Base-by-base conservation (phyloP, 371 early-diverging fungal genomes). In the Mucor circinelloides region DNA sequence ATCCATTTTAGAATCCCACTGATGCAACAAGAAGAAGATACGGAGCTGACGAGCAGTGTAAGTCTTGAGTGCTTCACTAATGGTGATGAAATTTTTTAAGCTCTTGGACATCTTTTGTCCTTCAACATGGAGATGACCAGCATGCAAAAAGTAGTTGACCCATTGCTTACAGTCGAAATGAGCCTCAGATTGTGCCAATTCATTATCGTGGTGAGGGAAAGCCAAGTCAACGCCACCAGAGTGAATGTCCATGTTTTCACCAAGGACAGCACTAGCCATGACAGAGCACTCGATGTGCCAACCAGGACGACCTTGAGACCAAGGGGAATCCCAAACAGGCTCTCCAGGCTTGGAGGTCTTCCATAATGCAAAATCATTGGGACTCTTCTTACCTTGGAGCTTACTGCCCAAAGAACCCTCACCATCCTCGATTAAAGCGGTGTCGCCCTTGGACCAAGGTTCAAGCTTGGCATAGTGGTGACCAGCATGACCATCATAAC, bases 271-370 rank as follows among this genome's bases (percentile, higher is more conserved):
- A 70, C 94, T 86, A 8, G 99, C 98, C 99, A 99, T 99, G 23
- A 91, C 99, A 17, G 96, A 95, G 91, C 99, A 99, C 84, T 99
- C 99, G 82, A 99, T 99, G 72, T 99, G 99, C 99, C 99, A 99
- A 15, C 99, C 99, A 21, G 99, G 99, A 27, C 99, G 93, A 28
- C 98, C 94, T 64, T 82, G 72, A 50, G 99, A 95, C 98, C 99
- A 99, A 48, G 95, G 96, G 0, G 95, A 95, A 25, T 90, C 80
- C 98, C 99, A 99, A 15, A 86, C 79, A n/a, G 98, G 99, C 80
- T 99, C 99, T 60, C 97, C 97, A 5, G 93, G 89, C 85, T 99
- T 99, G 40, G 94, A 91, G 15, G 85, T 80, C 81, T 99, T 99
- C 99, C 99, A 99, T 44, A 99, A 85, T 1, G 97, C 99, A 89